Percentiles rank a stretch among this genome's conserved stretches.
Conservation (phyloP, 1,139 yeast genomes). For the Debaryomyces robertsiae region DNA sequence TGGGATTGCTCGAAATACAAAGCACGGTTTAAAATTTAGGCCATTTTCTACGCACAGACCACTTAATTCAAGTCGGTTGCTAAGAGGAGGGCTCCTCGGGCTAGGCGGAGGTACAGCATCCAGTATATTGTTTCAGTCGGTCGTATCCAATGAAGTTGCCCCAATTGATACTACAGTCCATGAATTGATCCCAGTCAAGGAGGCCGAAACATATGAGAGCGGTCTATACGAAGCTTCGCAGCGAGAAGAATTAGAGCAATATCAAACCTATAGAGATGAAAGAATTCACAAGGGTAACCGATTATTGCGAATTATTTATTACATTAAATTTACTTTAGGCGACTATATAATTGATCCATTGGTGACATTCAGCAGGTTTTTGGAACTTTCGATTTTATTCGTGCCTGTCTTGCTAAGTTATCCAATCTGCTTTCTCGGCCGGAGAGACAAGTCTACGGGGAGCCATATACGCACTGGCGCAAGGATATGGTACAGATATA, state of each 20-base stretch:
- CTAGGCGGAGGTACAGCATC: conserved; percentile 4
- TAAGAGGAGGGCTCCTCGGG: conserved; percentile 6
- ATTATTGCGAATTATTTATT: conserved; percentile 33
- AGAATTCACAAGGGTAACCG: conserved; percentile 28
- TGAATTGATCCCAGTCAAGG: conserved; percentile 42
- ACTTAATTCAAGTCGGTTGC: background rate
- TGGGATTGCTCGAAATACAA: conserved; percentile 1
- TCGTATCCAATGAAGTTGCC: conserved; percentile 34
- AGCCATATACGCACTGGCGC: conserved; percentile 60
- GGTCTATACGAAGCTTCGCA: conserved; percentile 68
- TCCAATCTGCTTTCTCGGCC: conserved; percentile 70
- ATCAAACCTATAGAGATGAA: conserved; percentile 24
- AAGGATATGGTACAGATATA: conserved; percentile 65
- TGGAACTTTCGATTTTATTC: conserved; percentile 67
- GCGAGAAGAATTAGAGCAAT: conserved; percentile 43
- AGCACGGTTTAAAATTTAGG: background rate
- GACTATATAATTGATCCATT: conserved; percentile 70
- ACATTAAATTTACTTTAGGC: conserved; percentile 42
- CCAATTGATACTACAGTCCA: conserved; percentile 40
- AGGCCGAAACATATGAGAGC: conserved; percentile 67
- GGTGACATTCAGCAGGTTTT: conserved; percentile 64
- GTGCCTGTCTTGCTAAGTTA: conserved; percentile 65
- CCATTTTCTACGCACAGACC: conserved; percentile 4
- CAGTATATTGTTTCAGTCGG: background rate
- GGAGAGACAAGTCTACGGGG: conserved; percentile 32